Percentiles rank a stretch among this genome's conserved stretches.
Conservation (phyloP, 2,329 filamentous ascomycete genomes). For the Chaetothyriales sp. region DNA sequence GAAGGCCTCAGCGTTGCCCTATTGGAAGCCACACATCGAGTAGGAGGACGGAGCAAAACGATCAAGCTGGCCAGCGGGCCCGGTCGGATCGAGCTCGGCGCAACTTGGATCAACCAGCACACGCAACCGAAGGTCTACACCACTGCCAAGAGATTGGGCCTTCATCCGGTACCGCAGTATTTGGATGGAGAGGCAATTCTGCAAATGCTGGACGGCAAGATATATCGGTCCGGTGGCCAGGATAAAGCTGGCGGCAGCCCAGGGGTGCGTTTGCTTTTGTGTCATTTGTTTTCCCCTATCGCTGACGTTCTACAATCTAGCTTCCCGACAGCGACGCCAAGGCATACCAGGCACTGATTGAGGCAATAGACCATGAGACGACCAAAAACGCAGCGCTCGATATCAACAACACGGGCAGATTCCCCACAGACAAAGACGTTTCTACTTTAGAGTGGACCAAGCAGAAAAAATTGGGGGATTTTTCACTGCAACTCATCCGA, state of each 20-base stretch:
- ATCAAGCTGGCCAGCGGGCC: constrained; percentile 21
- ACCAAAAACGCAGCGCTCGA: no score
- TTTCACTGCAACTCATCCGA: background rate
- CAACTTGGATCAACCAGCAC: constrained; percentile 46
- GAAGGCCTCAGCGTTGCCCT: constrained; percentile 30
- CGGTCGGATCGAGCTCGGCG: constrained; percentile 37
- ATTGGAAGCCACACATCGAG: constrained; percentile 36
- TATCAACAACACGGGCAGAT: constrained; percentile 2
- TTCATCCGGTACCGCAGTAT: constrained; percentile 37
- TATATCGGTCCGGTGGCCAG: no score
- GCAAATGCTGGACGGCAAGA: constrained; percentile 26
- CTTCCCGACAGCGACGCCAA: no score
- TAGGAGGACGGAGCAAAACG: constrained; percentile 40
- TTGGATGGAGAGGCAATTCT: constrained; percentile 31
- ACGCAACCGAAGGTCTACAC: constrained; percentile 36
- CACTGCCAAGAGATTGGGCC: constrained; percentile 21
- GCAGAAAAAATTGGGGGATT: background rate
- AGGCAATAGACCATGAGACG: no score
- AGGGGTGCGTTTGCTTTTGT: no score
- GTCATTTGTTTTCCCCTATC: no score
- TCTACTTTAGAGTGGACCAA: background rate
- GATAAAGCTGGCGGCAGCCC: constrained; percentile 6
- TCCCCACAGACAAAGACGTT: constrained; percentile 5
- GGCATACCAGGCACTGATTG: no score
- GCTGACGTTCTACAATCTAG: no score